phyloP scores from a whole-genome alignment of 2,329 filamentous ascomycete genomes.

The Colletotrichum destructivum region DNA sequence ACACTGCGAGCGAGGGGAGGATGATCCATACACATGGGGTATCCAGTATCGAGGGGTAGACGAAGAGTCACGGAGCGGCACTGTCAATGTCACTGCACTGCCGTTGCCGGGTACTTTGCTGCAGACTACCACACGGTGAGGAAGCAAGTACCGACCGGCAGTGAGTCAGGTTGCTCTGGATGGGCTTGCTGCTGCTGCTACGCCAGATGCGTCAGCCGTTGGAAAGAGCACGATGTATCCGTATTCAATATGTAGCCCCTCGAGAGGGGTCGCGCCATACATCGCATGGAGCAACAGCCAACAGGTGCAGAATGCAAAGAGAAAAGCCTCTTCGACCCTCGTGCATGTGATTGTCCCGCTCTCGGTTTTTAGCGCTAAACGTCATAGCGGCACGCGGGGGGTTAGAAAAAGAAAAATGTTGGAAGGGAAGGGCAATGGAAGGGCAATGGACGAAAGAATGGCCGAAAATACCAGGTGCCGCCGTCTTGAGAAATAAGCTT shows the following conservation, averaged over 20 bases:
- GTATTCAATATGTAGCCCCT: neutral
- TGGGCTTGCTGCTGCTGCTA: slow-evolving; percentile 21
- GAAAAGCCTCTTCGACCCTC: neutral
- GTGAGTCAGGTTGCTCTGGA: neutral
- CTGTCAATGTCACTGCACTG: slow-evolving; percentile 16
- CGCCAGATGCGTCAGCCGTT: slow-evolving; percentile 30
- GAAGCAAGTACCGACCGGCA: too few species aligned
- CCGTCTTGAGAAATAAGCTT: slow-evolving; percentile 20
- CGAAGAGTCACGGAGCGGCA: neutral
- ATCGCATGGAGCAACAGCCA: neutral
- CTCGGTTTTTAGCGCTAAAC: slow-evolving; percentile 26
- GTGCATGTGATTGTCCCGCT: slow-evolving; percentile 29
- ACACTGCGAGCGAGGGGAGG: slow-evolving; percentile 16
- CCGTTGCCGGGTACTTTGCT: slow-evolving; percentile 15
- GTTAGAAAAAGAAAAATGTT: neutral
- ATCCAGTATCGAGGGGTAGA: neutral
- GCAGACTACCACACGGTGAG: neutral
- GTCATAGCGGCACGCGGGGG: slow-evolving; percentile 34
- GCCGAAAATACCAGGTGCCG: slow-evolving; percentile 27
- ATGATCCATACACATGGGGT: neutral
- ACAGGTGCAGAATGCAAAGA: slow-evolving; percentile 2
- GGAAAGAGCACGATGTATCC: neutral
- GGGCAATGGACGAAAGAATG: neutral
- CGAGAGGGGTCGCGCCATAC: too few species aligned
- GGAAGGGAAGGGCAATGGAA: slow-evolving; percentile 11